Conservation (phyloP, 2,329 filamentous ascomycete species). For the Thelonectria blattea region DNA sequence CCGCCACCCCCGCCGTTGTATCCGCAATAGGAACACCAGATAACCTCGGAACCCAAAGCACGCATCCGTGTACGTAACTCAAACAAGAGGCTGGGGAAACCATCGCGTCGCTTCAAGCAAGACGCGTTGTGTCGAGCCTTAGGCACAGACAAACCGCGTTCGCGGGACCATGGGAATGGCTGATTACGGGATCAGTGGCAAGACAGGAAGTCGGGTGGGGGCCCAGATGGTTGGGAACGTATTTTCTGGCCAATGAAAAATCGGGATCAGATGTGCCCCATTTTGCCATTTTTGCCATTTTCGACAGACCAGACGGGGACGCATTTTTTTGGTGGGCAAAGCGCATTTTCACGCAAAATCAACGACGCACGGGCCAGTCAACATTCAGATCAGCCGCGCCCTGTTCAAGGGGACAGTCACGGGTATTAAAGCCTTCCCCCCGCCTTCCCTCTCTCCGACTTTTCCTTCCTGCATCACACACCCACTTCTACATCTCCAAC, state of each 20-base stretch:
- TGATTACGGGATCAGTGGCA: neutral
- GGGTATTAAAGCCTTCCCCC: constrained; percentile 54
- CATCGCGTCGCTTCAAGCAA: neutral
- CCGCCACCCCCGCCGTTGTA: too few species aligned
- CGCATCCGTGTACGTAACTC: neutral
- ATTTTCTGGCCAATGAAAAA: constrained; percentile 37
- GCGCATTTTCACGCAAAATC: constrained; percentile 26
- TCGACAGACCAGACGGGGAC: constrained; percentile 19
- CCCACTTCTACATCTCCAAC: constrained; percentile 40
- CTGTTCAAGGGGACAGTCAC: constrained; percentile 37
- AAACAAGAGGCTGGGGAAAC: neutral
- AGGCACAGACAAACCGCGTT: neutral
- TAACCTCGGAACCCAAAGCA: neutral
- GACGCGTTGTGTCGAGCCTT: neutral
- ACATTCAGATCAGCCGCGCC: constrained; percentile 47
- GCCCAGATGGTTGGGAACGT: constrained; percentile 7
- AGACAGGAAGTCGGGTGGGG: neutral
- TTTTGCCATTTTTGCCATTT: constrained; percentile 30
- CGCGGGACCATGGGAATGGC: neutral
- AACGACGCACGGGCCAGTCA: constrained; percentile 30
- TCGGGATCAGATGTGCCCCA: constrained; percentile 27
- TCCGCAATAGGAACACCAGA: too few species aligned
- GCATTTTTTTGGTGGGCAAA: constrained; percentile 34
- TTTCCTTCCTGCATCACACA: constrained; percentile 53
- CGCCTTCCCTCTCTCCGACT: constrained; percentile 45